Evolutionary conservation across 768 basidiomycete genomes (phyloP), one percentile per base, ranked within the genome.

Genomic region (Hygrocybe punicea): DNA sequence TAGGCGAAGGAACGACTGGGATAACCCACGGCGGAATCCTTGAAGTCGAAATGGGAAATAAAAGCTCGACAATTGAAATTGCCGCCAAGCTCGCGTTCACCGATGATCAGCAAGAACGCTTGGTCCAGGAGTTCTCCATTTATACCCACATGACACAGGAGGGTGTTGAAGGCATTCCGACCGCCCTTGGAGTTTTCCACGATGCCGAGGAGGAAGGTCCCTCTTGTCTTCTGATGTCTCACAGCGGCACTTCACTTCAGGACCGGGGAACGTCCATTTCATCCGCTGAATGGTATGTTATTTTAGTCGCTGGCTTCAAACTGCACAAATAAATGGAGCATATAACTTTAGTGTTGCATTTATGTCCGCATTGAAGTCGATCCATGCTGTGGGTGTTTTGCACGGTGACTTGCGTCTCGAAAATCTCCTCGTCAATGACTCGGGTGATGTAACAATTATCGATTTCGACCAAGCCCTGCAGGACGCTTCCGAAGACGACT

Each of bases 81-180:
- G 60, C 62, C 8, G 56, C 62, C 4, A 63, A 63, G 40, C 34
- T 63, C 9, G 60, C 62, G 4, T 59, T 62, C 37, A 35, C 42
- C 16, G 13, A 17, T 2, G 44, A 57, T 14, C 60, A 61, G 39
- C 25, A 49, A 17, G 21, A 49, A n/a, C 47, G 57, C 19, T 36
- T 63, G 40, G 51, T 51, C 10, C 33, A 62, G n/a, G 60, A 63
- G 39, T 56, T 45, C 25, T 21, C 29, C 3, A 57, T 59, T 21
- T 63, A 62, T 40, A 19, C 34, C 3, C 58, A 57, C 23, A 51
- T 63, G 13, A 8, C 8, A 4, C 4, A 8, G 29, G 29, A 29
- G 29, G 29, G 29, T 4, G 29, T 29, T 8, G 29, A 39, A 17
- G 59, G 59, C 17, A 54, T 60, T 4, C 46, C 57, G 6, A 14